These are phyloP conservation scores for Thermochaetoides thermophila DNA, from an alignment of 495 filamentous ascomycete species.

Conservation along the genomic window DNA sequence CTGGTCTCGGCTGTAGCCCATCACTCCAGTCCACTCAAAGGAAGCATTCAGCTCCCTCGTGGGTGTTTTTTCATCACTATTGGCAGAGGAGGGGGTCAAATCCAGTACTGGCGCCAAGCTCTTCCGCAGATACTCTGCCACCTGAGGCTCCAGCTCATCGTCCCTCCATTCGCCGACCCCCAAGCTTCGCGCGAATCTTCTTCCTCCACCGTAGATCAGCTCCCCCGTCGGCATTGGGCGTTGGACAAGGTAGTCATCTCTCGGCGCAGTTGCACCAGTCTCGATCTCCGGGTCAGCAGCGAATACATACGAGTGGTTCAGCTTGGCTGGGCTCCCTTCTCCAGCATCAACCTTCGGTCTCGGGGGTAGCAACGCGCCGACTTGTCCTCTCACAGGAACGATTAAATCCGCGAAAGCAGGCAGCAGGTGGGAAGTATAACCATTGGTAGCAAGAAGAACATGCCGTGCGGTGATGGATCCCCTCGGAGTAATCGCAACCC, in stretches of 20 bases:
- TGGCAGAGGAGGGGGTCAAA: constrained; percentile 1
- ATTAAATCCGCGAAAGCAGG: constrained; percentile 54
- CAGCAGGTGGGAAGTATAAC: constrained; percentile 56
- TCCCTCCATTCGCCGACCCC: constrained; percentile 46
- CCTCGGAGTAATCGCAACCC: constrained; percentile 46
- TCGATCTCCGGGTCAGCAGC: constrained; percentile 23
- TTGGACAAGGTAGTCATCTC: constrained; percentile 65
- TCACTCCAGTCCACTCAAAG: constrained; percentile 67
- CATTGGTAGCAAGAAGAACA: constrained; percentile 69
- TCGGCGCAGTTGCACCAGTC: constrained; percentile 2
- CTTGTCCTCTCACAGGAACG: constrained; percentile 60
- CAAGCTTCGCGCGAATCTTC: constrained; percentile 20
- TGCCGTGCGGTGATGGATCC: constrained; percentile 43
- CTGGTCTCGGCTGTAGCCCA: constrained; percentile 60
- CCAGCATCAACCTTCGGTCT: constrained; percentile 9
- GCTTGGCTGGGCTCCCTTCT: constrained; percentile 1
- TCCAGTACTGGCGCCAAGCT: constrained; percentile 21
- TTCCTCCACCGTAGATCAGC: constrained; percentile 34
- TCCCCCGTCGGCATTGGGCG: constrained; percentile 42
- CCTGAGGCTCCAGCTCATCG: constrained; percentile 42
- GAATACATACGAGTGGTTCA: constrained; percentile 47
- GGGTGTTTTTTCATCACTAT: constrained; percentile 19
- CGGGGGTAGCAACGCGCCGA: constrained; percentile 50
- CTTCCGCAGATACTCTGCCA: constrained; percentile 26
- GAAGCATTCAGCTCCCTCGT: constrained; percentile 33